These are phyloP conservation scores for Pestalotiopsis sp. DNA, from an alignment of 2,329 filamentous ascomycete genomes.

Conservation along the genomic window DNA sequence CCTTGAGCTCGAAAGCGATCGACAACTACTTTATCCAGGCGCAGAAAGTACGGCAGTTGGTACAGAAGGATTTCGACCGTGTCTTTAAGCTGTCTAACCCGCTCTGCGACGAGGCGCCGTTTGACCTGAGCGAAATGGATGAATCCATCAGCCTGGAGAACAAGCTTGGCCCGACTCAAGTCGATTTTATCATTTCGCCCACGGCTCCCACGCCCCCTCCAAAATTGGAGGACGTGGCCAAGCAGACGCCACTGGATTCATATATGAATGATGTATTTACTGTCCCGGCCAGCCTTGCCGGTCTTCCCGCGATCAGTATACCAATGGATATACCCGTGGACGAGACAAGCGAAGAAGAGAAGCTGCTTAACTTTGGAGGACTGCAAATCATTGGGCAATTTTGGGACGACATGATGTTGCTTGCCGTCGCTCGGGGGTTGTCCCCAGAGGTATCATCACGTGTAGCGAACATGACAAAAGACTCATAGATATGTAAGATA, in stretches of 20 bases:
- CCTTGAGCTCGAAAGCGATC: conserved; percentile 84
- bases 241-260: conserved; percentile 65
- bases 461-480: neutral
- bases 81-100: conserved; percentile 75
- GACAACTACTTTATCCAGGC: conserved; percentile 97
- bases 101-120: conserved; percentile 56
- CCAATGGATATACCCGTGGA: conserved; percentile 55
- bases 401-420: conserved; percentile 70
- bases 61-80: conserved; percentile 83
- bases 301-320: conserved; percentile 84
- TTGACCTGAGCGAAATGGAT: conserved; percentile 63
- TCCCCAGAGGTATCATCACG: conserved; percentile 23
- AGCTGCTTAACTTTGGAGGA: conserved; percentile 51
- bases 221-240: conserved; percentile 57
- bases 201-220: conserved; percentile 82
- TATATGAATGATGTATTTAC: conserved; percentile 97
- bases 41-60: conserved; percentile 81
- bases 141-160: conserved; percentile 53
- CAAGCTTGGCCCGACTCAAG: conserved; percentile 62
- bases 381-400: conserved; percentile 83
- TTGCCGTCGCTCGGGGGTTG: conserved; percentile 57
- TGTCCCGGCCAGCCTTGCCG: conserved; percentile 90
- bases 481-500: neutral
- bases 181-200: conserved; percentile 87
- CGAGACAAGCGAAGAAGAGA: conserved; percentile 32